Conservation (phyloP, 306 rosid species). For the Astragalus membranaceus region DNA sequence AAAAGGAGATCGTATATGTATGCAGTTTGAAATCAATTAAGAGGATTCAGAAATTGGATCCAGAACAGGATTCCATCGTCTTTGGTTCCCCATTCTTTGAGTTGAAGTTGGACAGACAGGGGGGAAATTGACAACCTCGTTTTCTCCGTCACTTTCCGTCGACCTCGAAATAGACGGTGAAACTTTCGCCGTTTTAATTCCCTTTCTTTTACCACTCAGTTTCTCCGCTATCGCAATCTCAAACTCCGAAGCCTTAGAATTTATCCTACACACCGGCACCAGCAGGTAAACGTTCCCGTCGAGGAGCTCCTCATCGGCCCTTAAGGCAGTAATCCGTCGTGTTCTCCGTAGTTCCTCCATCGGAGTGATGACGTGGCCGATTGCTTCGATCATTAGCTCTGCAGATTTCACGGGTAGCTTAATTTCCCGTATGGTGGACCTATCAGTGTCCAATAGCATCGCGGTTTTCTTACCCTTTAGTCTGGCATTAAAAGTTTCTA, state of each 20-base stretch:
- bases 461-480: slow-evolving; percentile 13
- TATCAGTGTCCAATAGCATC: slow-evolving; percentile 30
- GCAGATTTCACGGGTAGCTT: slow-evolving; percentile 39
- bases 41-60: slow-evolving; percentile 39
- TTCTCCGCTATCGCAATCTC: slow-evolving; percentile 36
- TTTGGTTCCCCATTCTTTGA: neutral
- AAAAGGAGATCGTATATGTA: no score
- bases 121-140: neutral
- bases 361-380: slow-evolving; percentile 49
- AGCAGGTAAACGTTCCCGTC: slow-evolving; percentile 43
- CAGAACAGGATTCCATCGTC: slow-evolving; percentile 59
- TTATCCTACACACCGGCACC: slow-evolving; percentile 32
- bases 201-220: neutral
- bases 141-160: neutral
- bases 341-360: slow-evolving; percentile 36
- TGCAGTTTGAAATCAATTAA: no score
- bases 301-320: slow-evolving; percentile 50
- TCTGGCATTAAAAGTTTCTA: neutral
- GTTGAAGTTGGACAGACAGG: neutral
- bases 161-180: slow-evolving; percentile 21
- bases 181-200: slow-evolving; percentile 36
- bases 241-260: slow-evolving; percentile 31
- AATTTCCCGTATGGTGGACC: slow-evolving; percentile 28
- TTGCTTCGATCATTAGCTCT: slow-evolving; percentile 59
- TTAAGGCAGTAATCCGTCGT: slow-evolving; percentile 35